phyloP scores from a whole-genome alignment of 306 rosid genomes.

The Mimosa pudica region DNA sequence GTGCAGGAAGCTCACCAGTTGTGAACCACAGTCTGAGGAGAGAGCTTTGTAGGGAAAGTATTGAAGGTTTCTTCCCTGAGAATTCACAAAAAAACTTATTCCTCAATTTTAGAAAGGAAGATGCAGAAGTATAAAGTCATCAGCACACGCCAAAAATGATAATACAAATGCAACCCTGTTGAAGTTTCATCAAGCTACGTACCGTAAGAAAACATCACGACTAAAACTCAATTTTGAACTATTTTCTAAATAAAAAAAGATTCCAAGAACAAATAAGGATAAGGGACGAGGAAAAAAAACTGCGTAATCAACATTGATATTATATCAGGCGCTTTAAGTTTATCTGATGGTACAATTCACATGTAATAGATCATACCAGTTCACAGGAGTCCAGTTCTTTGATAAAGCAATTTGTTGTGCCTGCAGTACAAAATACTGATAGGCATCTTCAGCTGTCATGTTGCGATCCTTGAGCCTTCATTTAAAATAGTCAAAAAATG shows the following conservation, averaged over 20 bases:
- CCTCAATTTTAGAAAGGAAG: conserved; percentile 2
- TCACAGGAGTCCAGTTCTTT: conserved; percentile 86
- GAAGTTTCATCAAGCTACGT: conserved; percentile 15
- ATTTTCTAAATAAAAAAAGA: background rate
- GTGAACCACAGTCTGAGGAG: conserved; percentile 88
- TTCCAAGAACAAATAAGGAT: background rate
- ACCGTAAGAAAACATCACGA: conserved; percentile 2
- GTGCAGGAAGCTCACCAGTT: conserved; percentile 69
- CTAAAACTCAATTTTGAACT: background rate
- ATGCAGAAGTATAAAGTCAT: background rate
- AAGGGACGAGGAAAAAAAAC: background rate
- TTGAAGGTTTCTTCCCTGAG: conserved; percentile 97
- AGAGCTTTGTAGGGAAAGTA: conserved; percentile 66
- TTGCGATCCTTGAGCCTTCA: conserved; percentile 71
- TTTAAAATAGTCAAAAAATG: conserved; percentile 23
- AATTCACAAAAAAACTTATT: conserved; percentile 33
- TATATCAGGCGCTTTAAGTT: conserved; percentile 3
- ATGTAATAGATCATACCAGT: conserved; percentile 68
- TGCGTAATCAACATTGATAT: conserved; percentile 9
- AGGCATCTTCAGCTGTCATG: conserved; percentile 77
- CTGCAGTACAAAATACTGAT: conserved; percentile 78
- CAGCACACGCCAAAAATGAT: background rate
- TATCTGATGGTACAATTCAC: conserved; percentile 17
- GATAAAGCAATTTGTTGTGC: conserved; percentile 87
- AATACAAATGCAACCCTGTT: background rate